These are phyloP conservation scores for Pterocarpus macrocarpus DNA, from an alignment of 306 rosid genomes.

Conservation along the genomic window DNA sequence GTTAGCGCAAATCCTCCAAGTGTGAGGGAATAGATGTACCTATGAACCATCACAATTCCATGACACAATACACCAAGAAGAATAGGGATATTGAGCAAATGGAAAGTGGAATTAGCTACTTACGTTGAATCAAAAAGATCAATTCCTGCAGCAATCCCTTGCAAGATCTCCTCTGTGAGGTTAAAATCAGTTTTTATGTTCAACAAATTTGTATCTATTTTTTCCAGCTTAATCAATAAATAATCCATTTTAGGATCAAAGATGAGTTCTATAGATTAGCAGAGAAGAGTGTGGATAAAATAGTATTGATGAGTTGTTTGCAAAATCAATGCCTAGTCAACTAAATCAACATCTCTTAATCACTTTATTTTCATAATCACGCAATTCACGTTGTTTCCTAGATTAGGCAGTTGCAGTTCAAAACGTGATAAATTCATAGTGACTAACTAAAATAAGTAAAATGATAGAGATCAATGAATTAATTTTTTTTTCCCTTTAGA, in stretches of 20 bases:
- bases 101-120: slow-evolving; percentile 50
- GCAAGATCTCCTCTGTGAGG: slow-evolving; percentile 92
- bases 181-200: slow-evolving; percentile 44
- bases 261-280: slow-evolving; percentile 31
- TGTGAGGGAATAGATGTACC: slow-evolving; percentile 80
- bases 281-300: slow-evolving; percentile 11
- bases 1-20: slow-evolving; percentile 88
- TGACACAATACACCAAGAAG: slow-evolving; percentile 21
- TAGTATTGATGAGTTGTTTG: neutral
- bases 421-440: slow-evolving; percentile 15
- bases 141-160: slow-evolving; percentile 86
- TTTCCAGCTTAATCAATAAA: slow-evolving; percentile 31
- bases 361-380: slow-evolving; percentile 29
- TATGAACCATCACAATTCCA: slow-evolving; percentile 46
- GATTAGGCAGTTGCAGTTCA: neutral
- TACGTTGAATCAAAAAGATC: slow-evolving; percentile 92
- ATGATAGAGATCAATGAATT: neutral
- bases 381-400: slow-evolving; percentile 21
- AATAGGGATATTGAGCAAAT: slow-evolving; percentile 17
- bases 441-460: slow-evolving; percentile 17
- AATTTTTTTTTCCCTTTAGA: neutral
- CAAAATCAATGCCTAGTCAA: slow-evolving; percentile 30
- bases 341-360: slow-evolving; percentile 18
- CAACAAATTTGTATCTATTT: slow-evolving; percentile 20
- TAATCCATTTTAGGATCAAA: slow-evolving; percentile 31